phyloP scores from a whole-genome alignment of 106 monocot genomes.

The Platanthera guangdongensis region DNA sequence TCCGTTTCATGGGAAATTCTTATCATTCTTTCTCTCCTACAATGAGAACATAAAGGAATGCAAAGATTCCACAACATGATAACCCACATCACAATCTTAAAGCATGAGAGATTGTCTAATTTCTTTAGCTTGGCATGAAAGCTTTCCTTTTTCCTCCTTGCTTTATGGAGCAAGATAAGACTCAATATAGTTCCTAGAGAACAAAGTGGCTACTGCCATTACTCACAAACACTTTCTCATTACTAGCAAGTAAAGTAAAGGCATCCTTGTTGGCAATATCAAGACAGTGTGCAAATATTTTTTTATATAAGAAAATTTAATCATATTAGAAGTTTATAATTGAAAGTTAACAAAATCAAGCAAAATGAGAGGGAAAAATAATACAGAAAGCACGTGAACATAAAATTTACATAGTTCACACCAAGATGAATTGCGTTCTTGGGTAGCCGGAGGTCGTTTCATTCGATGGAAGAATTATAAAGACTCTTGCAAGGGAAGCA shows the following conservation, averaged over 20 bases:
- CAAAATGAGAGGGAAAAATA: no score
- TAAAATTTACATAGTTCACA: no score
- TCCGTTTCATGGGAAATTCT: neutral
- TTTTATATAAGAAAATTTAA: no score
- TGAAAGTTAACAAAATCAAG: no score
- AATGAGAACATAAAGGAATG: neutral
- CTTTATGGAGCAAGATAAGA: slow-evolving; percentile 5
- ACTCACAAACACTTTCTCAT: neutral
- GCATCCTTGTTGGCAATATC: neutral
- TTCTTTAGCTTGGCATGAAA: neutral
- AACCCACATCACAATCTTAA: neutral
- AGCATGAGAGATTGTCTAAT: neutral
- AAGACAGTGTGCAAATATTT: no score
- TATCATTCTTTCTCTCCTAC: neutral
- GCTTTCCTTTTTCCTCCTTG: neutral
- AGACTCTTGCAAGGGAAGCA: no score
- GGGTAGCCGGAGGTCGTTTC: no score
- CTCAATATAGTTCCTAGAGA: neutral
- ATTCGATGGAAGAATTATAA: no score
- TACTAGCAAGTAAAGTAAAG: neutral
- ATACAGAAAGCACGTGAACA: no score
- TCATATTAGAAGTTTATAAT: no score
- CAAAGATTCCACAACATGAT: neutral
- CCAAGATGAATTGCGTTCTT: no score
- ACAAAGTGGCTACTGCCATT: neutral